Base-by-base conservation (phyloP, 768 basidiomycete species). In the Boletus fagicola region DNA sequence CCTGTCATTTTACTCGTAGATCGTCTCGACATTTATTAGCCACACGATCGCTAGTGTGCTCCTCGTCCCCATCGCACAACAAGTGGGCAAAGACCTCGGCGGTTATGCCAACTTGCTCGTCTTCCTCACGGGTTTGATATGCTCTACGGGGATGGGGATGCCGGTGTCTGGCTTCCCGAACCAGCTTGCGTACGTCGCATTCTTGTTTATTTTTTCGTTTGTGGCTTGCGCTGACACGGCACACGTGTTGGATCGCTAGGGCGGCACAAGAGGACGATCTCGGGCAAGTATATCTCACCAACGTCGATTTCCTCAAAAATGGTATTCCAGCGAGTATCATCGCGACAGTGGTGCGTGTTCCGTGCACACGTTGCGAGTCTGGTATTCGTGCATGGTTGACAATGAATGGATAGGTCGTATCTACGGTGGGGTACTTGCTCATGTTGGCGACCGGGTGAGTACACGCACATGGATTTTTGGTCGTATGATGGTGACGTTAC, bases 161-260 rank as follows among this genome's bases (percentile, higher is more conserved):
- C 95, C 96, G 3, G 94, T 98, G 39, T 94, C 92, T 59, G 97
- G 97, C n/a, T 99, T 98, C 79, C 96, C 96, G 0, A 97, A 98
- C 72, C 93, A 97, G 75, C 94, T 93, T 49, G 93, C 94, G 94
- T 95, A 73, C 65, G 90, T 59, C 38, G 10, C 15, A 15, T 36
- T 31, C 10, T 16, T 20, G 13, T 28, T 35, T 24, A 1, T 9
- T 12, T 40, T 40, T 16, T 39, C 11, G 16, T 20, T 46, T 30
- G 16, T 24, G 1, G 12, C 13, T 38, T 16, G 18, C n/a, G 12
- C 39, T 57, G 3, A 53, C 24, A 38, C 12, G 24, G 48, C 3
- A 15, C 6, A 3, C 16, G 5, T 12, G 12, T 43, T 39, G 45
- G 9, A n/a, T 46, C 38, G 43, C 38, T 65, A 92, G 90, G 49